Evolutionary conservation across 768 basidiomycete species (phyloP).

Genomic region (Thelephora aurantiotincta): DNA sequence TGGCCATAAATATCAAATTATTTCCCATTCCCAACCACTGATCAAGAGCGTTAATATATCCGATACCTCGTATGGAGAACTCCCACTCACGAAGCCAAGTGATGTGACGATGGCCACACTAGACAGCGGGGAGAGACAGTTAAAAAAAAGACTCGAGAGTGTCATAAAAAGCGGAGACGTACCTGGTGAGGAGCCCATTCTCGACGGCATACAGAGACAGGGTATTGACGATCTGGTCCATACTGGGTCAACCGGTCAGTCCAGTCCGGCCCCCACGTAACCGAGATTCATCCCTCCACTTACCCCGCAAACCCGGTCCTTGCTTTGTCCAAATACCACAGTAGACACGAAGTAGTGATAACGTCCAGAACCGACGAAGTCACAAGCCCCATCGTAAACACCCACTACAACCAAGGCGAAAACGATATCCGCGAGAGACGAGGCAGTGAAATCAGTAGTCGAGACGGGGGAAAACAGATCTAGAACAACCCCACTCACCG

Average conservation of each 20-base stretch:
- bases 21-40: slow-evolving; percentile 16
- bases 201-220: slow-evolving; percentile 16
- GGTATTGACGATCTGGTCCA: slow-evolving; percentile 15
- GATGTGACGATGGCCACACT: slow-evolving; percentile 12
- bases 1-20: slow-evolving; percentile 15
- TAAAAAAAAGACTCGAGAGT: not conserved
- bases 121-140: slow-evolving; percentile 1
- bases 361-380: slow-evolving; percentile 14
- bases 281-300: not conserved
- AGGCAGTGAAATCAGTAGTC: too few species aligned
- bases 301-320: slow-evolving; percentile 13
- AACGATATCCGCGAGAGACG: too few species aligned
- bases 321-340: slow-evolving; percentile 12
- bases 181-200: slow-evolving; percentile 16
- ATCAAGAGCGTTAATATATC: not conserved
- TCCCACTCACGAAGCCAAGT: slow-evolving; percentile 13
- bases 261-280: not conserved
- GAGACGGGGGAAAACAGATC: too few species aligned
- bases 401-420: slow-evolving; percentile 8
- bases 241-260: slow-evolving; percentile 6
- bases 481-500: slow-evolving; percentile 3
- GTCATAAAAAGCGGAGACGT: not conserved
- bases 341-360: slow-evolving; percentile 12
- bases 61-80: not conserved
- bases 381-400: slow-evolving; percentile 15